phyloP scores from a whole-genome alignment of 331 rosid genomes.

The Pyrus hybrid region DNA sequence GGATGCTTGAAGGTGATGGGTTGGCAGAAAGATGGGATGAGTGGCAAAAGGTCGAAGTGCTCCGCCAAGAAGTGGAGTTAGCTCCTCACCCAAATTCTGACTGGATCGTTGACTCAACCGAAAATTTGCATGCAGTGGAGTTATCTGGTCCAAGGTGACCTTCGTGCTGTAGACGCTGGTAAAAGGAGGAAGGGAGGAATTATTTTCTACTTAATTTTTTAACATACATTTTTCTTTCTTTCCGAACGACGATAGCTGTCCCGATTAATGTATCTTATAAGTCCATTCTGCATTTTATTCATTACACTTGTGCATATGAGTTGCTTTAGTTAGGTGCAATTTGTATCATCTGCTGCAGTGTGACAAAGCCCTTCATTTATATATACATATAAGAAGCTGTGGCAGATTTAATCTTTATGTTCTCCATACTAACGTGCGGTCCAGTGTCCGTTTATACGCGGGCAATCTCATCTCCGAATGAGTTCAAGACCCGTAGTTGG shows the following conservation, averaged over 20 bases:
- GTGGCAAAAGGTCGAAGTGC: slow-evolving; percentile 96
- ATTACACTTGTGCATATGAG: slow-evolving; percentile 77
- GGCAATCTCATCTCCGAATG: not conserved
- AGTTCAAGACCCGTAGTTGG: not conserved
- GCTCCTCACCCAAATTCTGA: slow-evolving; percentile 93
- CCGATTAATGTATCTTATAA: slow-evolving; percentile 47
- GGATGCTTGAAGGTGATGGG: slow-evolving; percentile 99
- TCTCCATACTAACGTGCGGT: not conserved
- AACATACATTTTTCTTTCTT: slow-evolving; percentile 22
- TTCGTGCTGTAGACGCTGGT: slow-evolving; percentile 23
- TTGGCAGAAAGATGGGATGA: slow-evolving; percentile 99
- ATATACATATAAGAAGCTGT: slow-evolving; percentile 29
- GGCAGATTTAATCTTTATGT: slow-evolving; percentile 23
- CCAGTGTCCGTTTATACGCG: not conserved
- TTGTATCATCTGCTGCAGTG: slow-evolving; percentile 49
- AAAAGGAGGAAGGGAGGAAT: slow-evolving; percentile 23
- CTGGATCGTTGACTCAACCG: slow-evolving; percentile 95
- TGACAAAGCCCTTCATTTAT: slow-evolving; percentile 30
- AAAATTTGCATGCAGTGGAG: slow-evolving; percentile 95
- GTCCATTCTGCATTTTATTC: slow-evolving; percentile 58
- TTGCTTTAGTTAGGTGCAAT: slow-evolving; percentile 46
- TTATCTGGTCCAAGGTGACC: slow-evolving; percentile 99
- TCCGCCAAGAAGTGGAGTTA: slow-evolving; percentile 89
- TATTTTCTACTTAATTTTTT: slow-evolving; percentile 42
- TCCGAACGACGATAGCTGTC: slow-evolving; percentile 18